Evolutionary conservation across 169 alveolate species (phyloP).

Genomic region (Eimeria acervulina): DNA sequence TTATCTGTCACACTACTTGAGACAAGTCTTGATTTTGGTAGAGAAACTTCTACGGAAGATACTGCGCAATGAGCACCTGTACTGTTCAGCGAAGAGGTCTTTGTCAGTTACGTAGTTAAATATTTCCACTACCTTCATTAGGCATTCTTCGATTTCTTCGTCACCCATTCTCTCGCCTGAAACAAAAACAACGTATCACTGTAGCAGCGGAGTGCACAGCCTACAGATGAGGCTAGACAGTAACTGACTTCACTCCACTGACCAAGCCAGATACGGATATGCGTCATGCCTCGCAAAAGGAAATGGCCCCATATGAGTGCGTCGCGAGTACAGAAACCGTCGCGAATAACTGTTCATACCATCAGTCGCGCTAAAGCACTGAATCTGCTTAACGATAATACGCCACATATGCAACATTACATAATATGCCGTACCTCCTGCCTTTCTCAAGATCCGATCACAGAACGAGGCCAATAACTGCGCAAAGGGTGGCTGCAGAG

Average conservation of each 20-base stretch:
- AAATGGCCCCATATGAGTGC: not conserved
- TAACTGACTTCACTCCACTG: not conserved
- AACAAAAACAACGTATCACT: not conserved
- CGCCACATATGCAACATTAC: not conserved
- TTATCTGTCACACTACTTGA: not conserved
- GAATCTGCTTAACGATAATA: not conserved
- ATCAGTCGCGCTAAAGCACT: too few species aligned
- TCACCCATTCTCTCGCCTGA: constrained; percentile 78
- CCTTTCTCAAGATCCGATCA: constrained; percentile 81
- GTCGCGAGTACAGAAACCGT: not conserved
- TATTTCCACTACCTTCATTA: constrained; percentile 88
- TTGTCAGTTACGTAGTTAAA: constrained; percentile 92
- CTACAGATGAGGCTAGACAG: not conserved
- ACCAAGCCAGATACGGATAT: not conserved
- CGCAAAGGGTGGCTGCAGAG: constrained; percentile 79
- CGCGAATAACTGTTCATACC: not conserved
- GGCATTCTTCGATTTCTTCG: constrained; percentile 84
- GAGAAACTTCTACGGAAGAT: not conserved
- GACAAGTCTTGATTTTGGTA: too few species aligned
- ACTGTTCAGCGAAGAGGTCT: constrained; percentile 92
- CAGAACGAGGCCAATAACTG: constrained; percentile 83
- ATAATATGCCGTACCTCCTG: constrained; percentile 58
- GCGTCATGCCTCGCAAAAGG: not conserved
- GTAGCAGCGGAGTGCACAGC: not conserved
- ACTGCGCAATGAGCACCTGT: constrained; percentile 68